Evolutionary conservation across 73 alveolate species (phyloP).

Genomic region (Stentor roeselii): DNA sequence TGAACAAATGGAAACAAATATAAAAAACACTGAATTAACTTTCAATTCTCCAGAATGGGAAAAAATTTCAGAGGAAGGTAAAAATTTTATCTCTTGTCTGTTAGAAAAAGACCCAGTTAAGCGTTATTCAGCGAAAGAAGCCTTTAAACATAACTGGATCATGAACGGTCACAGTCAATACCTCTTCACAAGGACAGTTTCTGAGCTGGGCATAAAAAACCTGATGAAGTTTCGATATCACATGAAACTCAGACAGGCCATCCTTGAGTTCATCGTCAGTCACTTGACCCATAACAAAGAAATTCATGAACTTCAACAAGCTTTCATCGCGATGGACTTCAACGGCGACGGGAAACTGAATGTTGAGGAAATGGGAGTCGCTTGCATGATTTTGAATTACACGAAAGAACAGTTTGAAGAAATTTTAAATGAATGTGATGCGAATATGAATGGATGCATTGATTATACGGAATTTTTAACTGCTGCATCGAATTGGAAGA

Average conservation of each 20-base stretch:
- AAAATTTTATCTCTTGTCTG: conserved; percentile 40
- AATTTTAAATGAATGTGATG: conserved; percentile 36
- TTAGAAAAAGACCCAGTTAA: conserved; percentile 15
- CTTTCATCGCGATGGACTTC: neutral
- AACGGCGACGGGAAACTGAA: conserved; percentile 12
- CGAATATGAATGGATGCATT: conserved; percentile 57
- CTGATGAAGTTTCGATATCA: neutral
- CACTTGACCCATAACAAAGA: neutral
- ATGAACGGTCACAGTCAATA: neutral
- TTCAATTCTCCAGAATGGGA: conserved; percentile 55
- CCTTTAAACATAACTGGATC: conserved; percentile 1
- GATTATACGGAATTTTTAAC: conserved; percentile 62
- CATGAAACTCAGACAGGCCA: neutral
- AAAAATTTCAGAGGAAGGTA: conserved; percentile 41
- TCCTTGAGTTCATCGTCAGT: neutral
- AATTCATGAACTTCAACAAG: conserved; percentile 3
- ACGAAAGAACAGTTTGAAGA: conserved; percentile 24
- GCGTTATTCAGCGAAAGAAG: conserved; percentile 18
- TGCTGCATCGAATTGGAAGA: conserved; percentile 42
- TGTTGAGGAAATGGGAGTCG: neutral
- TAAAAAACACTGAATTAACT: conserved; percentile 16
- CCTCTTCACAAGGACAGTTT: neutral
- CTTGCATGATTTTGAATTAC: neutral
- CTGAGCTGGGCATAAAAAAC: neutral
- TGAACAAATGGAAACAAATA: conserved; percentile 32